Conservation (phyloP, 768 basidiomycete genomes). For the Pleurotus eryngii region DNA sequence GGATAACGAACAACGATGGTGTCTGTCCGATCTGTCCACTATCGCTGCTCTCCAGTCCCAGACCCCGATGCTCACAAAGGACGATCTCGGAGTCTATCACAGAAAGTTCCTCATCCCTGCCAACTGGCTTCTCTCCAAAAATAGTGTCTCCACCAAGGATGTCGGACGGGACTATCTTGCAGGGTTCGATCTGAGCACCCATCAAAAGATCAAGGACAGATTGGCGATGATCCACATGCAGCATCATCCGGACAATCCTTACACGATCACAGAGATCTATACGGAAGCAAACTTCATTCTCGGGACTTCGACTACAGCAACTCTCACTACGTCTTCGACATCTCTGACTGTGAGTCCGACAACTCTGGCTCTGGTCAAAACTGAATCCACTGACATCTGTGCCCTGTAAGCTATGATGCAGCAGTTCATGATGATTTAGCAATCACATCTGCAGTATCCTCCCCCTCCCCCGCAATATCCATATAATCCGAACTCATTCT, state of each 20-base stretch:
- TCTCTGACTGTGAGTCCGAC: neutral
- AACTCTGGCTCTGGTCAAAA: conserved; percentile 16
- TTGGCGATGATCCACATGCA: conserved; percentile 19
- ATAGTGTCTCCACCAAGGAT: conserved; percentile 14
- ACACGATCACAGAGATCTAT: conserved; percentile 15
- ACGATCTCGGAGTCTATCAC: conserved; percentile 17
- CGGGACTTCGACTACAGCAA: conserved; percentile 9
- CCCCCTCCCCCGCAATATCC: neutral
- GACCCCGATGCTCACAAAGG: conserved; percentile 12
- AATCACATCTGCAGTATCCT: neutral
- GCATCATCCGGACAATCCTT: conserved; percentile 21
- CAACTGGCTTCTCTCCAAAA: conserved; percentile 14
- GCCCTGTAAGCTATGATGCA: neutral
- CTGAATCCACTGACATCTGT: conserved; percentile 5
- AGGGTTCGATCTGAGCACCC: conserved; percentile 10
- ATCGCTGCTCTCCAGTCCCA: neutral
- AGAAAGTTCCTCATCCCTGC: conserved; percentile 16
- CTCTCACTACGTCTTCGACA: conserved; percentile 17
- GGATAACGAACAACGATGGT: neutral
- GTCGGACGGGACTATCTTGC: conserved; percentile 18
- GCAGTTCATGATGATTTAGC: neutral
- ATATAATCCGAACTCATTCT: neutral
- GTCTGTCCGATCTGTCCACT: neutral
- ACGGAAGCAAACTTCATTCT: conserved; percentile 18
- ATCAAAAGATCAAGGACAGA: conserved; percentile 7